A percentile compares a stretch with the other conserved stretches of the same genome.
Conservation (phyloP, 139 green algal species). For the Picochlorum sp. region DNA sequence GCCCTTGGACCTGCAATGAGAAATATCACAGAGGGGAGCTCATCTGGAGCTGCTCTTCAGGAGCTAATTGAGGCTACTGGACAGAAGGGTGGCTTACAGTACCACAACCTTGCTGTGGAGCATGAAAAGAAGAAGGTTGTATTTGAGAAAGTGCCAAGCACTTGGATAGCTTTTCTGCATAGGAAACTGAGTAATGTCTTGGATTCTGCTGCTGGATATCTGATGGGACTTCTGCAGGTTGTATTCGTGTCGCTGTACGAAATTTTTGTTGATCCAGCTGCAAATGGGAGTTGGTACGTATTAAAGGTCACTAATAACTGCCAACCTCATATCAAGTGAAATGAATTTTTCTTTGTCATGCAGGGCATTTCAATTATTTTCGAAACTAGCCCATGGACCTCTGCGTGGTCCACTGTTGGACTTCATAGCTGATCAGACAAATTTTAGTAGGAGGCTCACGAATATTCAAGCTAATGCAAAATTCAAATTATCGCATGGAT, state of each 20-base stretch:
- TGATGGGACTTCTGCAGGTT: conserved; percentile 53
- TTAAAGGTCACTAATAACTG: not conserved
- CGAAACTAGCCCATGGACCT: conserved; percentile 35
- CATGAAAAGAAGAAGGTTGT: not conserved
- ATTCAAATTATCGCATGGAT: conserved; percentile 34
- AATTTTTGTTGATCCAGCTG: conserved; percentile 64
- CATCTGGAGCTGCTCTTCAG: conserved; percentile 19
- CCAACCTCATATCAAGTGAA: no score
- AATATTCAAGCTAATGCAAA: conserved; percentile 77
- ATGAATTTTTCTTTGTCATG: not conserved
- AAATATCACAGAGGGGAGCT: conserved; percentile 26
- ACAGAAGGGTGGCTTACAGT: conserved; percentile 6
- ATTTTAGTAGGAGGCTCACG: conserved; percentile 83
- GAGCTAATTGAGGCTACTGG: conserved; percentile 10
- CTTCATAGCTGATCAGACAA: conserved; percentile 68
- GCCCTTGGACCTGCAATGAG: conserved; percentile 19
- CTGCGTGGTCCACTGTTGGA: conserved; percentile 59
- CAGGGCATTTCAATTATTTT: conserved; percentile 44
- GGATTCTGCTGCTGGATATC: conserved; percentile 48
- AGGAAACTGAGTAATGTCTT: conserved; percentile 43
- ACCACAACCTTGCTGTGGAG: conserved; percentile 18
- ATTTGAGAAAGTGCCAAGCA: not conserved
- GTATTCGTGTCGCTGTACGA: conserved; percentile 55
- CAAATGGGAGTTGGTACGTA: conserved; percentile 33
- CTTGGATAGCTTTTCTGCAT: no score